Evolutionary conservation across 495 filamentous ascomycete species (phyloP).

Genomic region (Podospora bellae-mahoneyi): DNA sequence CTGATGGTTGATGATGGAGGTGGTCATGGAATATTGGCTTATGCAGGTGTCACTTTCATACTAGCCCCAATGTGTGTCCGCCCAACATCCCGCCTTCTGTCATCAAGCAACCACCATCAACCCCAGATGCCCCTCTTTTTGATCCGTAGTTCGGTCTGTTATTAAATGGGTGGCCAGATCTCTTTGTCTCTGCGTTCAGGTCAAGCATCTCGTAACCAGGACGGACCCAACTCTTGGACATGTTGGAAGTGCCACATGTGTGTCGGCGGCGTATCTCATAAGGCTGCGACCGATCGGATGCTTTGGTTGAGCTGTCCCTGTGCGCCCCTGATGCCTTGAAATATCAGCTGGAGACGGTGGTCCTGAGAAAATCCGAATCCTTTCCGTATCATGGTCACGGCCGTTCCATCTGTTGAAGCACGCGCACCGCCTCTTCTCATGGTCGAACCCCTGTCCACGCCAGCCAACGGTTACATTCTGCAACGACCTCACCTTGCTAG

Average conservation of each 20-base stretch:
- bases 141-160: background rate
- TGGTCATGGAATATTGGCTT: background rate
- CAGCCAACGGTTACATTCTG: conserved; percentile 1
- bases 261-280: background rate
- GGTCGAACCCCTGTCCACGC: background rate
- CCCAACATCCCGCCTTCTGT: conserved; percentile 3
- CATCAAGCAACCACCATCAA: conserved; percentile 1
- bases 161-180: background rate
- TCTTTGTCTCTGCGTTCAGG: background rate
- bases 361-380: background rate
- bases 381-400: background rate
- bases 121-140: conserved; percentile 1
- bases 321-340: conserved; percentile 2
- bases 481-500: background rate
- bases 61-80: background rate
- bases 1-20: background rate
- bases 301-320: background rate
- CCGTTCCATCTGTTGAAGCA: background rate
- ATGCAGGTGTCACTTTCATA: background rate
- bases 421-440: background rate
- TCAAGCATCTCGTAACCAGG: background rate
- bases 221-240: background rate
- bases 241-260: background rate
- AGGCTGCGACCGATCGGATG: background rate
- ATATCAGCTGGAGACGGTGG: background rate